Conservation (phyloP, 2,329 filamentous ascomycete genomes). For the Cladophialophora psammophila region DNA sequence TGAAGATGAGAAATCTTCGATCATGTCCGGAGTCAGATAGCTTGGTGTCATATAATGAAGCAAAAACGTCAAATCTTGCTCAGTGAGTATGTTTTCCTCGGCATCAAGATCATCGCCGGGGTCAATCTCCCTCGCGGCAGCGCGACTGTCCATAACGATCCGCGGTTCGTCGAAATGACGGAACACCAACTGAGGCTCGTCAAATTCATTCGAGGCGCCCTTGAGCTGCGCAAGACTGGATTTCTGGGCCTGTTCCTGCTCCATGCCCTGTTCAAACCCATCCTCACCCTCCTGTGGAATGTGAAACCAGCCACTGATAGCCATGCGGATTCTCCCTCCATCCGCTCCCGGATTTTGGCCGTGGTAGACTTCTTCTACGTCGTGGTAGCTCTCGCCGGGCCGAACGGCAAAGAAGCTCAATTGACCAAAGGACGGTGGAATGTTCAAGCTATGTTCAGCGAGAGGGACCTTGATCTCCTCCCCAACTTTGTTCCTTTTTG, state of each 20-base stretch:
- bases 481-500: conserved; percentile 71
- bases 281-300: conserved; percentile 95
- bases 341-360: conserved; percentile 65
- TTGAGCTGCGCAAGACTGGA: conserved; percentile 93
- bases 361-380: conserved; percentile 96
- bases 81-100: conserved; percentile 70
- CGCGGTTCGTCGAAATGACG: conserved; percentile 51
- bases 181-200: conserved; percentile 73
- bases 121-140: conserved; percentile 42
- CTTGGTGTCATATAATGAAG: conserved; percentile 88
- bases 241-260: conserved; percentile 85
- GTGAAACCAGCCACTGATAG: conserved; percentile 98
- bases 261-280: conserved; percentile 84
- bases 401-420: conserved; percentile 98
- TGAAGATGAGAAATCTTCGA: conserved; percentile 79
- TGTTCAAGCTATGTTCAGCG: conserved; percentile 79
- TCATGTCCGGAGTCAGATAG: conserved; percentile 89
- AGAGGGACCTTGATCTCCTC: conserved; percentile 79
- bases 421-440: conserved; percentile 96
- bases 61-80: conserved; percentile 85
- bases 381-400: conserved; percentile 98
- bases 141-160: conserved; percentile 46
- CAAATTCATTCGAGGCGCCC: conserved; percentile 81
- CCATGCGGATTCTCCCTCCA: conserved; percentile 79
- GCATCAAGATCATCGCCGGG: conserved; percentile 47